Conservation (phyloP, 2,329 filamentous ascomycete genomes). For the Zasmidium cellare region DNA sequence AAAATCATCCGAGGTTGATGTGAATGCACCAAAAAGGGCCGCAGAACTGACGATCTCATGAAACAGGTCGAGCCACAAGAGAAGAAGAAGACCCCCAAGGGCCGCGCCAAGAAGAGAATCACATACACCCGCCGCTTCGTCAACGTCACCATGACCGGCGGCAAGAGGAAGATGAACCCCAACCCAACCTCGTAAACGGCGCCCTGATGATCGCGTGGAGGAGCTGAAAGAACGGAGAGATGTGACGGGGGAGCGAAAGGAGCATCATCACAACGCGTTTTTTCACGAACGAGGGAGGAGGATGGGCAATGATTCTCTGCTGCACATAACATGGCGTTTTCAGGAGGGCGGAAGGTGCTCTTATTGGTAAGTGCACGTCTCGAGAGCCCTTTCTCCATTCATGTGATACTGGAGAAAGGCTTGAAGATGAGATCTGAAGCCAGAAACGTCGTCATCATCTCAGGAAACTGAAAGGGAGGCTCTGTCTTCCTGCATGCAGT, state of each 20-base stretch:
- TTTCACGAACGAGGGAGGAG: not conserved
- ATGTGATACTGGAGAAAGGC: slow-evolving; percentile 9
- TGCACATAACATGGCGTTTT: slow-evolving; percentile 16
- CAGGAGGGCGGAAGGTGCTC: not conserved
- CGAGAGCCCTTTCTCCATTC: slow-evolving; percentile 15
- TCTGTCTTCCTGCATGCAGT: slow-evolving; percentile 15
- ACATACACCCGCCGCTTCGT: slow-evolving; percentile 97
- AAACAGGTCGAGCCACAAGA: slow-evolving; percentile 80
- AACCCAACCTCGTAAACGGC: slow-evolving; percentile 68
- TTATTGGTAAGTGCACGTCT: slow-evolving; percentile 16
- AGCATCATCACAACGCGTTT: slow-evolving; percentile 4
- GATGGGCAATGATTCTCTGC: not conserved
- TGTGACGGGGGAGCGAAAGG: slow-evolving; percentile 2
- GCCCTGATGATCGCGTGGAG: slow-evolving; percentile 3
- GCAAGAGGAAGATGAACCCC: slow-evolving; percentile 98
- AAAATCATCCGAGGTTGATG: slow-evolving; percentile 23
- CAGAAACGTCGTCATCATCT: slow-evolving; percentile 4
- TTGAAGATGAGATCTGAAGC: slow-evolving; percentile 20
- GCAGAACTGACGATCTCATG: slow-evolving; percentile 7
- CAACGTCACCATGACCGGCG: slow-evolving; percentile 94
- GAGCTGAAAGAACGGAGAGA: not conserved
- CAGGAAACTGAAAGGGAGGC: slow-evolving; percentile 11
- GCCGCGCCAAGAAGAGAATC: slow-evolving; percentile 95
- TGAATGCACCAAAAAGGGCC: not conserved
- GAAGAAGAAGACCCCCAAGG: slow-evolving; percentile 97